phyloP scores from a whole-genome alignment of 2,329 filamentous ascomycete genomes.

The Venturia nashicola region DNA sequence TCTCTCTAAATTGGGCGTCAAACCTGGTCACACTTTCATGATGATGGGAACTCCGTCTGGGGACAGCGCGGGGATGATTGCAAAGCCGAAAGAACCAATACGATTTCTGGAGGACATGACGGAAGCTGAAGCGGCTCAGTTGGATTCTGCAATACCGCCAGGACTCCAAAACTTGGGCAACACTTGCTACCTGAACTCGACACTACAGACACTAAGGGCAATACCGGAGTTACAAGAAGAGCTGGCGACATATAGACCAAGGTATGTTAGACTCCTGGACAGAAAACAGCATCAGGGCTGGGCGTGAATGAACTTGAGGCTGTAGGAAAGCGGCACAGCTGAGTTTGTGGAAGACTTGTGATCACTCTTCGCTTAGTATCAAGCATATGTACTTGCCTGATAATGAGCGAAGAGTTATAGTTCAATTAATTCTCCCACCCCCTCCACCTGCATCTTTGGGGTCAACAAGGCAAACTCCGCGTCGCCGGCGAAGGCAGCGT shows the following conservation, averaged over 20 bases:
- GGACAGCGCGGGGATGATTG: constrained; percentile 38
- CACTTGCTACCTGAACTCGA: constrained; percentile 97
- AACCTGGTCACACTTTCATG: constrained; percentile 78
- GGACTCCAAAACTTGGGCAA: constrained; percentile 90
- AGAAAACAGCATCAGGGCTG: constrained; percentile 13
- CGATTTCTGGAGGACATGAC: constrained; percentile 98
- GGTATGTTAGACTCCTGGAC: constrained; percentile 22
- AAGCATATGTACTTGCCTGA: not conserved
- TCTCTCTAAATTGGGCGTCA: constrained; percentile 71
- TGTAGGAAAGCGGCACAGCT: not conserved
- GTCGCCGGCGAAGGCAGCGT: no score
- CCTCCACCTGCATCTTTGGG: no score
- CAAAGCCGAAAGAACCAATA: constrained; percentile 62
- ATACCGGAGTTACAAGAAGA: constrained; percentile 85
- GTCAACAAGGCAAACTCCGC: no score
- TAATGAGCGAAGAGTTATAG: not conserved
- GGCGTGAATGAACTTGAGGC: not conserved
- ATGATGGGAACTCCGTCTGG: constrained; percentile 88
- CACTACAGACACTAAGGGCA: constrained; percentile 76
- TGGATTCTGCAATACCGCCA: constrained; percentile 73
- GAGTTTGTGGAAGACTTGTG: not conserved
- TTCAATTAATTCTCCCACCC: no score
- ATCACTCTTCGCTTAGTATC: not conserved
- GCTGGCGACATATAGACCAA: constrained; percentile 49
- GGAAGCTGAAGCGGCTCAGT: constrained; percentile 75